phyloP scores from a whole-genome alignment of 305 asterid genomes.

The Fraxinus floribunda region DNA sequence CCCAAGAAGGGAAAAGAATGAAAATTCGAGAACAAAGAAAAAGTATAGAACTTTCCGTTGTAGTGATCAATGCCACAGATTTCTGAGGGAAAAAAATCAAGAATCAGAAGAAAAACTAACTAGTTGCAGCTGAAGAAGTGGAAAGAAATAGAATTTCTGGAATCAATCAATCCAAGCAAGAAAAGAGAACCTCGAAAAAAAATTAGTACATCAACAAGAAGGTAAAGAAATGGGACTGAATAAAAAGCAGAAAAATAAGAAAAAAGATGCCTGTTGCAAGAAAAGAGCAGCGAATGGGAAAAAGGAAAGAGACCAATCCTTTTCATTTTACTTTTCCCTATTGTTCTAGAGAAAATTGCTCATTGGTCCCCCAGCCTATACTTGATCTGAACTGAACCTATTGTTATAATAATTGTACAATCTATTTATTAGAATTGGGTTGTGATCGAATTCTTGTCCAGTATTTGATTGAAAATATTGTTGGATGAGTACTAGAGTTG shows the following conservation, averaged over 20 bases:
- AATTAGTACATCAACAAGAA: conserved; percentile 19
- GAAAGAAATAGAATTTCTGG: conserved; percentile 39
- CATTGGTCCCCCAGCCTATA: conserved; percentile 12
- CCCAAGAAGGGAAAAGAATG: conserved; percentile 23
- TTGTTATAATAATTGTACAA: neutral
- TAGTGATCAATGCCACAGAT: conserved; percentile 47
- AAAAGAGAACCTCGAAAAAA: conserved; percentile 21
- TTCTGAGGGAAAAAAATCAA: conserved; percentile 15
- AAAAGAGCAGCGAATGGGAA: conserved; percentile 40
- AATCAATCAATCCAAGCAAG: conserved; percentile 35
- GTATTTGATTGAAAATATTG: no score
- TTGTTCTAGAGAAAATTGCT: conserved; percentile 23
- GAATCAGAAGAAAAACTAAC: conserved; percentile 32
- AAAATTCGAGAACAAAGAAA: neutral
- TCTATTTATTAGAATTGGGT: no score
- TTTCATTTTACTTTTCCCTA: conserved; percentile 31
- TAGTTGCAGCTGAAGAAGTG: conserved; percentile 41
- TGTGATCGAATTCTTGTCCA: no score
- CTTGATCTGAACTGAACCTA: conserved; percentile 2
- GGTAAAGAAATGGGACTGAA: conserved; percentile 41
- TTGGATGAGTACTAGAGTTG: no score
- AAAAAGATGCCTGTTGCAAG: conserved; percentile 73
- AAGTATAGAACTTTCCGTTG: conserved; percentile 29
- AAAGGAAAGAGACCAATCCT: conserved; percentile 36
- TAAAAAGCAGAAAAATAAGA: conserved; percentile 41